Percentiles rank a stretch among this genome's conserved stretches.
These are phyloP conservation scores for Rosa persica DNA, from an alignment of 306 rosid species.

Conservation along the genomic window DNA sequence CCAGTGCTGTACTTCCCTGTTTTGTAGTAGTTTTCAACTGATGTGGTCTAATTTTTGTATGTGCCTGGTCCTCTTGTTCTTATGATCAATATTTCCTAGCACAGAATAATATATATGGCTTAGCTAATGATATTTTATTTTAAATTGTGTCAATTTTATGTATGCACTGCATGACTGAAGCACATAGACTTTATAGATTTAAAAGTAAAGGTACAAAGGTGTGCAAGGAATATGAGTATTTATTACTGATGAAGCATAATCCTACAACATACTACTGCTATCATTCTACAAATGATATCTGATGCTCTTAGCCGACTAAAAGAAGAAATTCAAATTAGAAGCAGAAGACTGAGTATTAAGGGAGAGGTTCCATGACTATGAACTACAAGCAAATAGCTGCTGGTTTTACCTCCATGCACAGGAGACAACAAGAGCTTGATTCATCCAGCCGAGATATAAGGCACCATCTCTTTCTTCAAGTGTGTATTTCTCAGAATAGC, in stretches of 20 bases:
- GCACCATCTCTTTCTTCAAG: constrained; percentile 78
- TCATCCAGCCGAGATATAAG: constrained; percentile 76
- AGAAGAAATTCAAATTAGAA: neutral
- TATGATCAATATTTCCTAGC: too few species aligned
- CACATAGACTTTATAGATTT: neutral
- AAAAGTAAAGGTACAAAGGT: neutral
- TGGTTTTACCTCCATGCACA: constrained; percentile 73
- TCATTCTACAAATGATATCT: neutral
- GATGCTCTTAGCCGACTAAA: neutral
- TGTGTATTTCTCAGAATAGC: constrained; percentile 64
- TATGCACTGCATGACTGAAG: neutral
- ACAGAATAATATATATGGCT: neutral
- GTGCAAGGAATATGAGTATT: neutral
- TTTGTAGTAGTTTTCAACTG: constrained; percentile 60
- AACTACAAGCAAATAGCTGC: neutral
- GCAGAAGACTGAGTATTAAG: constrained; percentile 12
- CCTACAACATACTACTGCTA: neutral
- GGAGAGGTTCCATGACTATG: neutral
- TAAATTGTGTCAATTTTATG: neutral
- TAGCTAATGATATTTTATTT: neutral
- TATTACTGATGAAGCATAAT: neutral
- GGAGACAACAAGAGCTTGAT: constrained; percentile 56
- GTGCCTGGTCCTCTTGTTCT: too few species aligned
- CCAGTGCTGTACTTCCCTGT: constrained; percentile 72
- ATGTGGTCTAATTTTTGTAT: neutral